These are phyloP conservation scores for Paraphoma chrysanthemicola DNA, from an alignment of 2,329 filamentous ascomycete species.

Conservation along the genomic window DNA sequence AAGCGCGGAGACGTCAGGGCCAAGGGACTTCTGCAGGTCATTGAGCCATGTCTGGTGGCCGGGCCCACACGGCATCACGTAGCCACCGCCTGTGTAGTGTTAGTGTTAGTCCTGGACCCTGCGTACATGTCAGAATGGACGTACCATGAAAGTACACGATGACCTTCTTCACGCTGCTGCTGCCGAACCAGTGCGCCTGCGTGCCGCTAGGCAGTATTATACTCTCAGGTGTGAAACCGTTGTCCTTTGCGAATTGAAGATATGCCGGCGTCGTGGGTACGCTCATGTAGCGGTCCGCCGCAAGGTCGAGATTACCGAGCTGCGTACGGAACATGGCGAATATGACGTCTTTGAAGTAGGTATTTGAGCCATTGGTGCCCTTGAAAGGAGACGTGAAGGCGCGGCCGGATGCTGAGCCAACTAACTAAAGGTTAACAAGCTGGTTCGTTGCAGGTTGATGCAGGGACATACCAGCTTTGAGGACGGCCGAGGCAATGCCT, in stretches of 20 bases:
- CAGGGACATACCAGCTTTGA: slow-evolving; percentile 37
- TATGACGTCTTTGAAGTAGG: slow-evolving; percentile 46
- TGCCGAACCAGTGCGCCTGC: slow-evolving; percentile 57
- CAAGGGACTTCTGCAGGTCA: slow-evolving; percentile 54
- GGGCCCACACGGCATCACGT: slow-evolving; percentile 55
- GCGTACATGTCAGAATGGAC: not conserved
- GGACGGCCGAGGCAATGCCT: slow-evolving; percentile 38
- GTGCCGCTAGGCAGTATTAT: slow-evolving; percentile 50
- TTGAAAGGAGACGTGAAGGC: slow-evolving; percentile 47
- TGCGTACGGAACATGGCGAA: slow-evolving; percentile 40
- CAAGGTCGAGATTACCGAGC: slow-evolving; percentile 36
- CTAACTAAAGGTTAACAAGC: slow-evolving; percentile 15
- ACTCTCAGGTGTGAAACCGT: slow-evolving; percentile 47
- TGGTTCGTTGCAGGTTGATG: not conserved
- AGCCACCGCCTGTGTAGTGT: slow-evolving; percentile 60
- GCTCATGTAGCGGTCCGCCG: slow-evolving; percentile 44
- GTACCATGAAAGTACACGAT: slow-evolving; percentile 58
- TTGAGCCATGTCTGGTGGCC: slow-evolving; percentile 59
- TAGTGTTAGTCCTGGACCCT: not conserved
- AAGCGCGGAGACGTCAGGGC: slow-evolving; percentile 58
- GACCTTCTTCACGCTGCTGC: slow-evolving; percentile 45
- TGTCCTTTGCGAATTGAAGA: slow-evolving; percentile 41
- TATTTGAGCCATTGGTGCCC: slow-evolving; percentile 41
- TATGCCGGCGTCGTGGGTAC: slow-evolving; percentile 39
- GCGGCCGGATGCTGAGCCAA: slow-evolving; percentile 42